These are phyloP conservation scores for Strombidium stylifer DNA, from an alignment of 73 alveolate genomes.

Conservation along the genomic window DNA sequence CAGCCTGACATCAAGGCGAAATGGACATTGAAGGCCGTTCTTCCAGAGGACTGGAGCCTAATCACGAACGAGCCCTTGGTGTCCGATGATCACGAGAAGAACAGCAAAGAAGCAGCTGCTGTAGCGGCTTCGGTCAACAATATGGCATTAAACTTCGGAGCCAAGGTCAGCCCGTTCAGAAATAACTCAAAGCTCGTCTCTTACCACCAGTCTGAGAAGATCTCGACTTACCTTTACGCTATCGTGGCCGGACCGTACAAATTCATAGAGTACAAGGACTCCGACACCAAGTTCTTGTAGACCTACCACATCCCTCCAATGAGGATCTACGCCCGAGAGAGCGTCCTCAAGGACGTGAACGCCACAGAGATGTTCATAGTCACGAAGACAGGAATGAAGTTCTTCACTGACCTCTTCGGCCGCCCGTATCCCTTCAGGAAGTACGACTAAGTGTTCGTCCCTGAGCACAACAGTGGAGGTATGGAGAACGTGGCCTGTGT, in stretches of 20 bases:
- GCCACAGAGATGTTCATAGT: conserved; percentile 58
- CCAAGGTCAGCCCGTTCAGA: conserved; percentile 20
- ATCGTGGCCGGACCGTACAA: conserved; percentile 97
- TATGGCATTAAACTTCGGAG: conserved; percentile 9
- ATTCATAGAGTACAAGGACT: conserved; percentile 54
- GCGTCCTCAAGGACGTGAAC: conserved; percentile 54
- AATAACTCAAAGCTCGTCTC: conserved; percentile 56
- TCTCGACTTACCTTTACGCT: conserved; percentile 94
- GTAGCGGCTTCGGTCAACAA: not conserved
- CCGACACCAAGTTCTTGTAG: conserved; percentile 76
- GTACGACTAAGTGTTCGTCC: conserved; percentile 93
- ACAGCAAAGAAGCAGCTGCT: not conserved
- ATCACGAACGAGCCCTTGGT: conserved; percentile 47
- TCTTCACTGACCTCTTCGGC: conserved; percentile 59
- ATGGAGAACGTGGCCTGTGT: conserved; percentile 97
- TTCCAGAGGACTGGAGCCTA: conserved; percentile 89
- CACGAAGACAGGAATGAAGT: conserved; percentile 70
- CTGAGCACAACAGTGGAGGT: conserved; percentile 97
- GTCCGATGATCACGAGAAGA: conserved; percentile 6
- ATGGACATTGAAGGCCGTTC: conserved; percentile 68
- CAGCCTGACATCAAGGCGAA: conserved; percentile 96
- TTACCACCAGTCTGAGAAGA: conserved; percentile 75
- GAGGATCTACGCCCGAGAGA: conserved; percentile 73
- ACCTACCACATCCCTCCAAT: conserved; percentile 70
- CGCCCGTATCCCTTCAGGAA: conserved; percentile 89